Evolutionary conservation across 2,329 filamentous ascomycete genomes (phyloP).

Genomic region (Hirsutella thompsonii): DNA sequence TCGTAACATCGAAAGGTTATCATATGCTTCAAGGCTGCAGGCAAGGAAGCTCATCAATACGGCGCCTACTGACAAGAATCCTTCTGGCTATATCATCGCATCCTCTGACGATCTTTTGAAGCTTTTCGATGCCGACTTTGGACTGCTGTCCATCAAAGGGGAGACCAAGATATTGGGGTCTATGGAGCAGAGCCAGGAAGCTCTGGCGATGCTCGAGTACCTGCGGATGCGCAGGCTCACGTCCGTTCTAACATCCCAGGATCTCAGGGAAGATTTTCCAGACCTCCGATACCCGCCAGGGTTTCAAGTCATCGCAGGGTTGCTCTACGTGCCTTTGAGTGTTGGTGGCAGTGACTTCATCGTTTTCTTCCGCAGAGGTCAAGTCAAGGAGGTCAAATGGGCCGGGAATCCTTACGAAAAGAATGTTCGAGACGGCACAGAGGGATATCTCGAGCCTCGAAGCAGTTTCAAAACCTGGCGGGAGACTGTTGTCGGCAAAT

Average conservation of each 20-base stretch:
- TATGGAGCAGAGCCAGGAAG: conserved; percentile 66
- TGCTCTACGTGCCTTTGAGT: conserved; percentile 73
- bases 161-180: conserved; percentile 78
- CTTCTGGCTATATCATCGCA: conserved; percentile 80
- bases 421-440: conserved; percentile 56
- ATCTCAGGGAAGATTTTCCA: conserved; percentile 64
- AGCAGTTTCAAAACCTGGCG: conserved; percentile 72
- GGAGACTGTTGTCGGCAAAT: conserved; percentile 70
- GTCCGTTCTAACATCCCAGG: conserved; percentile 65
- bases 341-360: conserved; percentile 72
- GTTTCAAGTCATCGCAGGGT: conserved; percentile 63
- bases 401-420: conserved; percentile 82
- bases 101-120: conserved; percentile 76
- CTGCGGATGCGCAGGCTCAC: conserved; percentile 62
- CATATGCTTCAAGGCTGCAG: conserved; percentile 73
- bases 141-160: conserved; percentile 70
- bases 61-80: conserved; percentile 65
- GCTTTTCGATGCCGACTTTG: conserved; percentile 79
- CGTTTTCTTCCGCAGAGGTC: conserved; percentile 74
- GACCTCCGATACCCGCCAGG: conserved; percentile 71
- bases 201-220: conserved; percentile 74
- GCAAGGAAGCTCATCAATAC: conserved; percentile 83
- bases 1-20: conserved; percentile 75
- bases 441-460: conserved; percentile 62
- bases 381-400: conserved; percentile 69